Evolutionary conservation across 2,329 filamentous ascomycete genomes (phyloP).

Genomic region (Colletotrichum horii): DNA sequence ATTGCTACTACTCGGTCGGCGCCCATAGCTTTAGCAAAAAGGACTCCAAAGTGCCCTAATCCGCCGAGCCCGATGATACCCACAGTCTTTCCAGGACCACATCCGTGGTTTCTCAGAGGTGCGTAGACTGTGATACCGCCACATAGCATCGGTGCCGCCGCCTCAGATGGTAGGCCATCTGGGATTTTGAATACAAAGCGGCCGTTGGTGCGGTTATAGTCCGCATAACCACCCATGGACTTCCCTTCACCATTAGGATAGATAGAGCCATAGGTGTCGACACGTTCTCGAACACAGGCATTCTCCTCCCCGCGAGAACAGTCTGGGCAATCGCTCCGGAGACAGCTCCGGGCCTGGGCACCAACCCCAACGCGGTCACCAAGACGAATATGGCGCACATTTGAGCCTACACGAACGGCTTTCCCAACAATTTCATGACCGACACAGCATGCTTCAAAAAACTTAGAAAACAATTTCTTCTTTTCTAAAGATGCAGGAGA

Average conservation of each 20-base stretch:
- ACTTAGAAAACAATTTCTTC: neutral
- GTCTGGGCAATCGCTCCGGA: conserved; percentile 43
- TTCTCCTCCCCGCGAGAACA: conserved; percentile 45
- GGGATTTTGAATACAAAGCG: conserved; percentile 58
- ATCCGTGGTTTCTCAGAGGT: conserved; percentile 67
- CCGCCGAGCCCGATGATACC: conserved; percentile 74
- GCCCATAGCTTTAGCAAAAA: conserved; percentile 72
- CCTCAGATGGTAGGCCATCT: conserved; percentile 40
- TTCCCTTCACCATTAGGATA: conserved; percentile 52
- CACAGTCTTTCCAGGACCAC: conserved; percentile 71
- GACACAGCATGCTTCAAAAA: conserved; percentile 50
- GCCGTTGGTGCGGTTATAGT: conserved; percentile 35
- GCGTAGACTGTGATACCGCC: conserved; percentile 72
- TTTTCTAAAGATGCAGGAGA: neutral
- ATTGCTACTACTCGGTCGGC: conserved; percentile 66
- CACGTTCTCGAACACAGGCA: conserved; percentile 41
- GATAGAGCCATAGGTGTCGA: conserved; percentile 57
- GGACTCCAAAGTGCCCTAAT: conserved; percentile 71
- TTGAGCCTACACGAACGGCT: conserved; percentile 56
- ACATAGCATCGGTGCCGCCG: conserved; percentile 70
- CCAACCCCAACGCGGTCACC: conserved; percentile 70
- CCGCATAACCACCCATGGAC: conserved; percentile 58
- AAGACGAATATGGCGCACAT: conserved; percentile 54
- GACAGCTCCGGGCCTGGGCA: conserved; percentile 63
- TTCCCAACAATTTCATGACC: conserved; percentile 70